Percentiles rank a stretch among this genome's conserved stretches.
phyloP scores from a whole-genome alignment of 331 rosid species.

The Ulmus americana region DNA sequence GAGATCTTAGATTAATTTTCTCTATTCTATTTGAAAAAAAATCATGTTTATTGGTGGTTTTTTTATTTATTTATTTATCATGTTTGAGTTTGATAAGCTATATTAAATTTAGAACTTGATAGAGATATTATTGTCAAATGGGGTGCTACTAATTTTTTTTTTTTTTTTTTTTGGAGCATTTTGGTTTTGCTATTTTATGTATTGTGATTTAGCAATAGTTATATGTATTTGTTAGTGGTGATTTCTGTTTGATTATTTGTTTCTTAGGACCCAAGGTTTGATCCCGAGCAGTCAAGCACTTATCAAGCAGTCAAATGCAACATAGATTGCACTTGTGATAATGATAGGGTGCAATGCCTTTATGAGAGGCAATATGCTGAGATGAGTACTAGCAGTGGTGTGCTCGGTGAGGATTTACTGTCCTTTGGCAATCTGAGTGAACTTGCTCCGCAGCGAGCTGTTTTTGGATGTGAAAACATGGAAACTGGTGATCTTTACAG shows the following conservation, averaged over 20 bases:
- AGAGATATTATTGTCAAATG: background rate
- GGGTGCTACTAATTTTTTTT: background rate
- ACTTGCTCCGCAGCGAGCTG: conserved; percentile 66
- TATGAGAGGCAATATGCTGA: conserved; percentile 95
- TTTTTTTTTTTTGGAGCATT: background rate
- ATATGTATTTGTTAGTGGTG: background rate
- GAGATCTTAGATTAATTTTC: background rate
- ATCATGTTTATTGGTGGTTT: no score
- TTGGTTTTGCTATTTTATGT: background rate
- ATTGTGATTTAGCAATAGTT: background rate
- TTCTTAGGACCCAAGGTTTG: conserved; percentile 72
- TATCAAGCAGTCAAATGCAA: conserved; percentile 74
- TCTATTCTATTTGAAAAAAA: background rate
- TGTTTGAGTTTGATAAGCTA: no score
- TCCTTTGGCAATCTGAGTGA: conserved; percentile 77
- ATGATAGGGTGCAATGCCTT: conserved; percentile 47
- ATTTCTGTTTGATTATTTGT: conserved; percentile 7
- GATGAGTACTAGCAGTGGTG: conserved; percentile 84
- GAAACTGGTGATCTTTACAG: conserved; percentile 85
- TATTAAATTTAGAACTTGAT: no score
- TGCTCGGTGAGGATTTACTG: conserved; percentile 76
- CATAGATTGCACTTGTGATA: conserved; percentile 61
- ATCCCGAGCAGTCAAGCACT: conserved; percentile 65
- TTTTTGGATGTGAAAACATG: conserved; percentile 79
- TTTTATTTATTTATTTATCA: no score